Conservation (phyloP, 148 eudicot genomes). For the Rhododendron ferrugineum region DNA sequence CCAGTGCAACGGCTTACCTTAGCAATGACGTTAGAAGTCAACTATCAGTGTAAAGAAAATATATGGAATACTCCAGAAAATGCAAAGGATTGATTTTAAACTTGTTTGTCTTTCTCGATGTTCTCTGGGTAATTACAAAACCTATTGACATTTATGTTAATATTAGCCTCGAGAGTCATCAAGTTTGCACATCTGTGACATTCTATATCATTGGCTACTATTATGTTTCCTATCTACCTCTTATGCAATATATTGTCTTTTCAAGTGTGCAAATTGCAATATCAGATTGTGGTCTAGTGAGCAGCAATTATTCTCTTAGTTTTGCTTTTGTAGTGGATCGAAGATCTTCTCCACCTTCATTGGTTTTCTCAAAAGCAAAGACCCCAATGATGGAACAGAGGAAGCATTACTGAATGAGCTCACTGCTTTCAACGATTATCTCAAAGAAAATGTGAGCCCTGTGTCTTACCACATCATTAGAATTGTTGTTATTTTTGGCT, state of each 20-base stretch:
- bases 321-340: slow-evolving; percentile 60
- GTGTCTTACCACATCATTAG: not conserved
- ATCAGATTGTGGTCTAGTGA: not conserved
- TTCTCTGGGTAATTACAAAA: not conserved
- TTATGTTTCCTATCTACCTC: not conserved
- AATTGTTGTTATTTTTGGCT: not conserved
- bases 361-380: slow-evolving; percentile 90
- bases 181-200: not conserved
- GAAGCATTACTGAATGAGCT: slow-evolving; percentile 71
- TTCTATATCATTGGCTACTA: not conserved
- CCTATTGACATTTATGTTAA: not conserved
- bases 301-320: slow-evolving; percentile 6
- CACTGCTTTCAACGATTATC: slow-evolving; percentile 58
- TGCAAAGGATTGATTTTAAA: not conserved
- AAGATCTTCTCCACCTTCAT: slow-evolving; percentile 86
- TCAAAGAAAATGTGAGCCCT: slow-evolving; percentile 69
- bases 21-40: not conserved
- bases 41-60: not conserved
- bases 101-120: not conserved
- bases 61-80: not conserved
- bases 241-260: not conserved
- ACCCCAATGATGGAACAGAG: slow-evolving; percentile 77
- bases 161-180: not conserved
- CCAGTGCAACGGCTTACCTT: not conserved
- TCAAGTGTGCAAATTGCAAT: not conserved